Percentiles rank a stretch among this genome's conserved stretches.
These are phyloP conservation scores for Heterobasidion parviporum DNA, from an alignment of 1,284 basidiomycete species.

Conservation along the genomic window DNA sequence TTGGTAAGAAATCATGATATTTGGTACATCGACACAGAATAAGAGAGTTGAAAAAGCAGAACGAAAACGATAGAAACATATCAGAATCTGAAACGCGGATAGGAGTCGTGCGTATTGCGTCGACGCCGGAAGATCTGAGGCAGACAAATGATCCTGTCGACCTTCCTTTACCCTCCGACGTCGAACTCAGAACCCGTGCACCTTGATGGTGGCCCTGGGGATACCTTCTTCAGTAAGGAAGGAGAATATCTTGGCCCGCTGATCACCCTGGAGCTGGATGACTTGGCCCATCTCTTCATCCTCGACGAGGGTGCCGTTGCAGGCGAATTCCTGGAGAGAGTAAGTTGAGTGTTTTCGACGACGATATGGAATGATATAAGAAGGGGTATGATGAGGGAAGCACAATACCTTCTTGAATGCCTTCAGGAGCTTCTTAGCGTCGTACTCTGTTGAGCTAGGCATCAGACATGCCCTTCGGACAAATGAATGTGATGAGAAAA, in stretches of 20 bases:
- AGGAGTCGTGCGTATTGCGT: not conserved
- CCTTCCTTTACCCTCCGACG: not conserved
- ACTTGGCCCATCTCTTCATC: conserved; percentile 97
- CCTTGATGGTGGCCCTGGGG: conserved; percentile 67
- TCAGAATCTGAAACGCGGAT: not conserved
- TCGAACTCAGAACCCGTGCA: conserved; percentile 72
- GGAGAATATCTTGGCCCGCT: conserved; percentile 83
- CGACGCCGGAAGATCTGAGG: not conserved
- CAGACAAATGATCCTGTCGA: not conserved
- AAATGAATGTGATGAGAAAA: not conserved
- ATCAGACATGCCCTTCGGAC: conserved; percentile 5
- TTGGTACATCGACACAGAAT: not conserved
- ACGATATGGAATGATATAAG: not conserved
- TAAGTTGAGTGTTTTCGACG: conserved; percentile 1
- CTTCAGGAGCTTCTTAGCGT: conserved; percentile 97
- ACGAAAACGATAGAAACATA: conserved; percentile 4
- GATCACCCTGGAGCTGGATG: conserved; percentile 99
- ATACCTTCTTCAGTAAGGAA: conserved; percentile 81
- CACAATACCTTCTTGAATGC: conserved; percentile 86
- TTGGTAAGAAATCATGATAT: not conserved
- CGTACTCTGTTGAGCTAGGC: conserved; percentile 62
- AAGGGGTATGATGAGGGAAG: conserved; percentile 1
- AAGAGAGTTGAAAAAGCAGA: not conserved
- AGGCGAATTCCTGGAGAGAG: conserved; percentile 82
- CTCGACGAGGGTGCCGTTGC: conserved; percentile 96